Base-by-base conservation (phyloP, 345 rosid genomes). In the Lepidium africanum region DNA sequence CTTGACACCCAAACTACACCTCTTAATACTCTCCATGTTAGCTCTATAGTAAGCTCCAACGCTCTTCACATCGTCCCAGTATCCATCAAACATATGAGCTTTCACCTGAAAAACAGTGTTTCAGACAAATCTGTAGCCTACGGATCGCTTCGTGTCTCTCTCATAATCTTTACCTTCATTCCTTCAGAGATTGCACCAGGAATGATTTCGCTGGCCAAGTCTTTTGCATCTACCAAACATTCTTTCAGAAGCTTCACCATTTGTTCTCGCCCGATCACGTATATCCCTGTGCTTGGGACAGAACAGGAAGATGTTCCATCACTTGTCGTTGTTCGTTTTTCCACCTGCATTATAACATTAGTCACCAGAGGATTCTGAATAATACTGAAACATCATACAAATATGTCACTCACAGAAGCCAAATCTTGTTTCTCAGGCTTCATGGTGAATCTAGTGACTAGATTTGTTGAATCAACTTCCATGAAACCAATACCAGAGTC, bases 51-150 rank as follows among this genome's bases (percentile, higher is more conserved):
- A 87, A 30, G 89, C 89, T 71, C 77, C 70, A 57, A 89, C 69
- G 83, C 80, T 92, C 69, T 73, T 68, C 82, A 87, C 72, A 68
- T 87, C 92, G 75, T 86, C 92, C 98, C 96, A 89, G 43, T 84
- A 86, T 19, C 91, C 96, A 39, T 83, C 83, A 42, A 89, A 87
- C 37, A 71, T 59, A 78, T 82, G 78, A 65, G 86, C 88, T 52
- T 78, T 80, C 65, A 92, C 87, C 96, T 91, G 83, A 46, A 43
- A 39, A 39, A 54, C 47, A 55, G 21, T 53, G 39, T 39, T 35
- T 69, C 23, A 45, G 60, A 32, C 46, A 57, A 39, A 39, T 16
- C 11, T 47, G 7, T 30, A 42, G 5, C 25, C 15, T 70, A 51
- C 7, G 15, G n/a, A 21, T 27, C 38, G 30, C 40, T 64, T 46